phyloP scores from a whole-genome alignment of 805 yeast genomes.

The Saturnispora galanensis region DNA sequence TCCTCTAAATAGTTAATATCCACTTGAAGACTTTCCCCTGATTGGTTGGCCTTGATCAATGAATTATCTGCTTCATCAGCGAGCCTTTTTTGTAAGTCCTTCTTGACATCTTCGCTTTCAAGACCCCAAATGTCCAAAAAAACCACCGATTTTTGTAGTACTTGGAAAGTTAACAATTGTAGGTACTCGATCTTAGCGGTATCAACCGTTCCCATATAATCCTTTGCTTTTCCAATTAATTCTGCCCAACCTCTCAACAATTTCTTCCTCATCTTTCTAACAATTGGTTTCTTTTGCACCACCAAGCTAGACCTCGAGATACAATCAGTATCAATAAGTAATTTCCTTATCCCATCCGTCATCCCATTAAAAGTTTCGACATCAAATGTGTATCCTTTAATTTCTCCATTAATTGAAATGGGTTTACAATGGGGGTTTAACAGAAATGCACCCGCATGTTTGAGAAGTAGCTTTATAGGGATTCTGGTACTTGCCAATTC shows the following conservation, averaged over 20 bases:
- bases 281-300: constrained; percentile 51
- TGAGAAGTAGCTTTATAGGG: constrained; percentile 48
- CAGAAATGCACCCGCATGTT: constrained; percentile 57
- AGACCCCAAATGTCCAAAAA: constrained; percentile 66
- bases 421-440: constrained; percentile 50
- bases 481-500: constrained; percentile 32
- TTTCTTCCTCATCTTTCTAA: constrained; percentile 56
- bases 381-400: constrained; percentile 42
- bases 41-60: not conserved
- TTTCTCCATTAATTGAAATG: constrained; percentile 24
- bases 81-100: not conserved
- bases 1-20: constrained; percentile 35
- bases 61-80: not conserved
- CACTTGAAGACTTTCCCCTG: constrained; percentile 8
- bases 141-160: constrained; percentile 50
- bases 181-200: constrained; percentile 50
- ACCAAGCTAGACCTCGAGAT: constrained; percentile 64
- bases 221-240: constrained; percentile 66
- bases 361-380: constrained; percentile 51
- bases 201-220: constrained; percentile 55
- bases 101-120: constrained; percentile 41
- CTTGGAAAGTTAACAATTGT: constrained; percentile 56
- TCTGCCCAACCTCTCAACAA: constrained; percentile 75
- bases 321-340: constrained; percentile 61
- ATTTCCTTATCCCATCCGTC: constrained; percentile 59